Evolutionary conservation across 257 asterid genomes (phyloP), one percentile per base, ranked within the genome.

Genomic region (Ligustrum vulgare): DNA sequence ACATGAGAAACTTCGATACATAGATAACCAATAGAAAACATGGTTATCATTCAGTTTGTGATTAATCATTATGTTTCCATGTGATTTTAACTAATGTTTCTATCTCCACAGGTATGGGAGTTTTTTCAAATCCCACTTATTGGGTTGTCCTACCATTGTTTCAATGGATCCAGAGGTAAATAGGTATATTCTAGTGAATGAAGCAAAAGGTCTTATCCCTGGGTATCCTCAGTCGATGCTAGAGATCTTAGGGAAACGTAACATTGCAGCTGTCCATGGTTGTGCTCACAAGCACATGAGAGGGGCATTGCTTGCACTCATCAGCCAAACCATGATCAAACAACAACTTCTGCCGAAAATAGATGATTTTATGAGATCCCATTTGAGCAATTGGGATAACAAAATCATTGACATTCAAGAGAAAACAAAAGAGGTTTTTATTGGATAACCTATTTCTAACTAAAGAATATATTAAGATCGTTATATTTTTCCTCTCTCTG

Each of bases 141-240:
- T 92, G 71, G 98, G 98, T 0, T 86, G 90, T 72, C 98, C 98
- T 16, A 89, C 97, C 18, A 79, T 94, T 56, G 87, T 94, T 47
- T 92, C 97, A 10, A 89, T 92, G 98, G 98, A 92, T 86, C 88
- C 94, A 67, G 95, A 87, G 72, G 75, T 94, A 39, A 94, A 94
- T 82, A 84, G 89, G 81, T 92, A 92, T 65, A 90, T 94, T 56
- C 78, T 94, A 11, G 73, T 82, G 80, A 92, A 89, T 69, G 98
- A 92, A 77, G 90, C 96, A 73, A 88, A 89, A 78, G 98, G 98
- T 47, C 88, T 94, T 43, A 88, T 92, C 25, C 98, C 98, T 34
- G 98, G 98, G n/a, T 94, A 94, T 80, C 98, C 98, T 0, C 93
- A 89, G 67, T 91, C 98, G 2, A 81, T 88, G 85, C 20, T 91